Percentiles rank a stretch among this genome's conserved stretches.
phyloP scores from a whole-genome alignment of 768 basidiomycete species.

The Xerocomus potaroensis region DNA sequence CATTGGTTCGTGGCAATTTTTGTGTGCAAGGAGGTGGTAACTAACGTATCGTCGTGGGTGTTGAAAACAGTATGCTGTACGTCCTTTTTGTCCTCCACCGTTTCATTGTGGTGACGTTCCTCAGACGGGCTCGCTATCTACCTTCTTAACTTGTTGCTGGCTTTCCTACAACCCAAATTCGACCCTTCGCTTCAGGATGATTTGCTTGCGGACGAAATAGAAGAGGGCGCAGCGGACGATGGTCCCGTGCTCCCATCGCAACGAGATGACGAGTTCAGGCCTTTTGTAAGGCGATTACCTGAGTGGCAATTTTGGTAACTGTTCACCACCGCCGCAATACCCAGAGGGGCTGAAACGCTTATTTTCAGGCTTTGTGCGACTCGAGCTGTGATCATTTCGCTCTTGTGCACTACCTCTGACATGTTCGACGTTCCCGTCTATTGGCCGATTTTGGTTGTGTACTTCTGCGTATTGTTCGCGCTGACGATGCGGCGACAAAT shows the following conservation, averaged over 20 bases:
- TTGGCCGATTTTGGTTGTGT: slow-evolving; percentile 97
- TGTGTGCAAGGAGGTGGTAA: not conserved
- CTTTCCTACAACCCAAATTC: slow-evolving; percentile 97
- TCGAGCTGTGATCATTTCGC: slow-evolving; percentile 77
- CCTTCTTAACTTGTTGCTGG: slow-evolving; percentile 91
- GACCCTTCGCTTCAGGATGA: slow-evolving; percentile 96
- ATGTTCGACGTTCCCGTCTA: slow-evolving; percentile 96
- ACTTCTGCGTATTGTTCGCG: slow-evolving; percentile 93
- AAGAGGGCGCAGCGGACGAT: slow-evolving; percentile 75
- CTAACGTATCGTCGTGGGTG: not conserved
- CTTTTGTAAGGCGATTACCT: slow-evolving; percentile 91
- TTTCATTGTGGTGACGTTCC: slow-evolving; percentile 3
- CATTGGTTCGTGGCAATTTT: slow-evolving; percentile 59
- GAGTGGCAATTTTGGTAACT: slow-evolving; percentile 96
- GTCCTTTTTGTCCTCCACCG: slow-evolving; percentile 28
- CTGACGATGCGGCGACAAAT: slow-evolving; percentile 96
- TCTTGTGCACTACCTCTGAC: slow-evolving; percentile 77
- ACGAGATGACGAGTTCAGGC: slow-evolving; percentile 93
- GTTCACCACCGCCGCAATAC: not conserved
- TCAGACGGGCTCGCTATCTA: slow-evolving; percentile 91
- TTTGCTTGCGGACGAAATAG: slow-evolving; percentile 89
- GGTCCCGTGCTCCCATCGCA: slow-evolving; percentile 57
- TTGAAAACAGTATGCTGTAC: slow-evolving; percentile 58
- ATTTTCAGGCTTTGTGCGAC: slow-evolving; percentile 84
- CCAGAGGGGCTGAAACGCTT: slow-evolving; percentile 1